Percentiles rank a stretch among this genome's conserved stretches.
These are phyloP conservation scores for Suillus subalutaceus DNA, from an alignment of 768 basidiomycete genomes.

Conservation along the genomic window DNA sequence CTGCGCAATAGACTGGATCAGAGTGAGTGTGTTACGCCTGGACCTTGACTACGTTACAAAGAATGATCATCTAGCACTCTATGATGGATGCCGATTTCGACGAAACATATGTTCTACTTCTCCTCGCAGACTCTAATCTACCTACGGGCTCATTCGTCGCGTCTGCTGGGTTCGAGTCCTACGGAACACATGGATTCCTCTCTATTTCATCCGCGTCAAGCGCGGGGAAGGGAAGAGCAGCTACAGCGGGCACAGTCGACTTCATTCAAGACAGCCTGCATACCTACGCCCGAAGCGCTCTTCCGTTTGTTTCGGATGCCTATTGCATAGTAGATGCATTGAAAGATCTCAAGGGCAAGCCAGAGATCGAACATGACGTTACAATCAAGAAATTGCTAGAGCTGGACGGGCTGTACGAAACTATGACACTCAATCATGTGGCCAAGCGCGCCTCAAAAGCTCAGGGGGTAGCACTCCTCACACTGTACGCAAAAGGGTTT, in stretches of 20 bases:
- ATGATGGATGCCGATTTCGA: constrained; percentile 40
- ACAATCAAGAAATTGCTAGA: constrained; percentile 36
- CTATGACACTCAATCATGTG: constrained; percentile 89
- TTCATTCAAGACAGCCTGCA: constrained; percentile 75
- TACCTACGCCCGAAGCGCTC: constrained; percentile 77
- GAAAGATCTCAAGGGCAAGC: constrained; percentile 12
- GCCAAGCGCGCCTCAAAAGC: constrained; percentile 84
- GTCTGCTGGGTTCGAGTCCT: constrained; percentile 91
- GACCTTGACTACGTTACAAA: neutral
- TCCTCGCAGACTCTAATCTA: constrained; percentile 90
- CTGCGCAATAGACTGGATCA: neutral
- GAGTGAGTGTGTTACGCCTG: constrained; percentile 3
- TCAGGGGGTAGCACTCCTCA: constrained; percentile 91
- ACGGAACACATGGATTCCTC: constrained; percentile 80
- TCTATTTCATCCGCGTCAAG: constrained; percentile 30
- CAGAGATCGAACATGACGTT: constrained; percentile 7
- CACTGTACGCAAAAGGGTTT: constrained; percentile 84
- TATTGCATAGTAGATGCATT: constrained; percentile 44
- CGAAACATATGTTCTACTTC: constrained; percentile 73
- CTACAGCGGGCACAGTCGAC: constrained; percentile 40
- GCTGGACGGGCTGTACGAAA: constrained; percentile 80
- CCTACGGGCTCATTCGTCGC: constrained; percentile 98
- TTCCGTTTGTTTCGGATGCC: constrained; percentile 79
- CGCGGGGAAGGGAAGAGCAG: constrained; percentile 19
- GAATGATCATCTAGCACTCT: neutral